Evolutionary conservation across 345 rosid species (phyloP), one percentile per base, ranked within the genome.

Genomic region (Gossypium ekmanianum): DNA sequence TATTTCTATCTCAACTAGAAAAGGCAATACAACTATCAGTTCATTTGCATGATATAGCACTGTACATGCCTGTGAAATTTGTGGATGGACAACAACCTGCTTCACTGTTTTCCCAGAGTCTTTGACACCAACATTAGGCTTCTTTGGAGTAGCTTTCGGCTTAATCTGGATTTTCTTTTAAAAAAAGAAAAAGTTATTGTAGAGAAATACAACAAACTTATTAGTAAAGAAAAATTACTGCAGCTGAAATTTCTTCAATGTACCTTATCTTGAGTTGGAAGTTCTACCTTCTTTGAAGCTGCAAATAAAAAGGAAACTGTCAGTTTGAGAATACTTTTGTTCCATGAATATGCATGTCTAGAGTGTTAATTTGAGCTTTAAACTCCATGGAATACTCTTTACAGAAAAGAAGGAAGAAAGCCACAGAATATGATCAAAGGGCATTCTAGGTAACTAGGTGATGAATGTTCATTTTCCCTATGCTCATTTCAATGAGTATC

Each of bases 221-320:
- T 24, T 66, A 18, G 67, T 61, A 58, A 71, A 29, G 66, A 77
- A 51, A 74, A 76, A 62, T 57, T 41, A 73, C 44, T 65, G 65
- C 26, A 34, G 56, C 58, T 76, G 24, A 13, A 59, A 72, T 65
- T 58, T 55, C 69, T 70, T 72, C 61, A 78, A 68, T 79, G 61
- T 76, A 92, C 99, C 87, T 85, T 90, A 77, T 84, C 78, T 68
- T 61, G 80, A 75, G 87, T 80, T 73, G 82, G 57, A 66, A 6
- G 26, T 43, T 77, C 84, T 76, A 77, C 79, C 78, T 74, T 87
- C 75, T 75, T 83, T 66, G 72, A 75, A 64, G 67, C 74, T 68
- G 74, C 18, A 3, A 8, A 68, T 7, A 43, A 27, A 68, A 57
- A 26, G 67, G 58, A 27, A 68, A 68, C 9, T 47, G 48, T 73